phyloP scores from a whole-genome alignment of 169 alveolate species.

The Plasmodium relictum region DNA sequence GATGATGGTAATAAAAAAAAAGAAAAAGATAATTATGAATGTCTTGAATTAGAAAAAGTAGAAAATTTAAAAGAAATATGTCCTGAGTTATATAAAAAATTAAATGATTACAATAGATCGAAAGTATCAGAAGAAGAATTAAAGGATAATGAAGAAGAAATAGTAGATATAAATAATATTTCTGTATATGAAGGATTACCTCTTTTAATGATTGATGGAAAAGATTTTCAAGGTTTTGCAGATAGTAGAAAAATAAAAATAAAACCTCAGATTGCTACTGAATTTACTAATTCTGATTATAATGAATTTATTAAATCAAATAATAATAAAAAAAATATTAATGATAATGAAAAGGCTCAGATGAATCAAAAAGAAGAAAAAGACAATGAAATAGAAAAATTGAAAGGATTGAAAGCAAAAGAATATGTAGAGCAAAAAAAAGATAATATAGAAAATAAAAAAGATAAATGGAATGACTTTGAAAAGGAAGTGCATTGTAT shows the following conservation, averaged over 20 bases:
- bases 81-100: slow-evolving; percentile 30
- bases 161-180: slow-evolving; percentile 25
- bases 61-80: slow-evolving; percentile 50
- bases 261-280: slow-evolving; percentile 52
- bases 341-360: neutral
- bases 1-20: slow-evolving; percentile 28
- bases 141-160: slow-evolving; percentile 1
- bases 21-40: slow-evolving; percentile 6
- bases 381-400: neutral
- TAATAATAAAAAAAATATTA: neutral
- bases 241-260: slow-evolving; percentile 64
- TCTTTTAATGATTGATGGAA: slow-evolving; percentile 74
- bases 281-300: slow-evolving; percentile 44
- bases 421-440: no score
- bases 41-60: slow-evolving; percentile 52
- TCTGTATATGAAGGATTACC: slow-evolving; percentile 68
- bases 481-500: slow-evolving; percentile 12
- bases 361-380: neutral
- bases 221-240: slow-evolving; percentile 63
- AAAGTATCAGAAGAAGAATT: slow-evolving; percentile 6
- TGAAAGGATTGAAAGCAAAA: neutral
- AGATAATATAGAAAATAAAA: neutral
- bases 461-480: neutral
- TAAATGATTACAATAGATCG: slow-evolving; percentile 30
- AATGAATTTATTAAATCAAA: slow-evolving; percentile 32